Percentiles rank a stretch among this genome's conserved stretches.
phyloP scores from a whole-genome alignment of 805 yeast genomes.

The Candida boleticola region DNA sequence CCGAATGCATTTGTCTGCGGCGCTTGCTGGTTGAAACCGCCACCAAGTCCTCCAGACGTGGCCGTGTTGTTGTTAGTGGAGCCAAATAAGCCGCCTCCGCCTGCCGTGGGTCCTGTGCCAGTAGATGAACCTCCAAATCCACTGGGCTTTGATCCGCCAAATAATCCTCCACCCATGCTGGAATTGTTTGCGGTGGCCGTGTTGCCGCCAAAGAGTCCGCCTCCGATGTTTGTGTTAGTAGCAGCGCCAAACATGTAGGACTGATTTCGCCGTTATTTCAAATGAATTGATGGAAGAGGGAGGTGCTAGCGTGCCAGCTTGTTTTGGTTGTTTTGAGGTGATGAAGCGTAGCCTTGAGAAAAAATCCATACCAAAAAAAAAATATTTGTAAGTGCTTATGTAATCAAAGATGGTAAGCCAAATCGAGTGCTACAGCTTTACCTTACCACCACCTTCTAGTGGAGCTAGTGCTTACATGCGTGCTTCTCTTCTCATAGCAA shows the following conservation, averaged over 20 bases:
- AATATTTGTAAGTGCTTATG: neutral
- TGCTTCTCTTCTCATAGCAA: too few relatives aligned
- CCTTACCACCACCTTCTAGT: too few relatives aligned
- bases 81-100: neutral
- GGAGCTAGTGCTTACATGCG: too few relatives aligned
- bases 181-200: slow-evolving; percentile 8
- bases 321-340: slow-evolving; percentile 1
- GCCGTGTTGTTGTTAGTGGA: too few relatives aligned
- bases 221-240: slow-evolving; percentile 6
- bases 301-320: too few relatives aligned
- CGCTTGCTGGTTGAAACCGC: neutral
- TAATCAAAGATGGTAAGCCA: too few relatives aligned
- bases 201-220: slow-evolving; percentile 15
- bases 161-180: slow-evolving; percentile 16
- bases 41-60: neutral
- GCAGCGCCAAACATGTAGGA: neutral
- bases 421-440: too few relatives aligned
- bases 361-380: too few relatives aligned
- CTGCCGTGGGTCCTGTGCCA: neutral
- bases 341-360: neutral
- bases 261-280: too few relatives aligned
- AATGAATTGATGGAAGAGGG: too few relatives aligned
- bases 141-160: slow-evolving; percentile 14
- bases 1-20: too few relatives aligned
- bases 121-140: neutral